Evolutionary conservation across 306 rosid genomes (phyloP).

Genomic region (Boehmeria nivea): DNA sequence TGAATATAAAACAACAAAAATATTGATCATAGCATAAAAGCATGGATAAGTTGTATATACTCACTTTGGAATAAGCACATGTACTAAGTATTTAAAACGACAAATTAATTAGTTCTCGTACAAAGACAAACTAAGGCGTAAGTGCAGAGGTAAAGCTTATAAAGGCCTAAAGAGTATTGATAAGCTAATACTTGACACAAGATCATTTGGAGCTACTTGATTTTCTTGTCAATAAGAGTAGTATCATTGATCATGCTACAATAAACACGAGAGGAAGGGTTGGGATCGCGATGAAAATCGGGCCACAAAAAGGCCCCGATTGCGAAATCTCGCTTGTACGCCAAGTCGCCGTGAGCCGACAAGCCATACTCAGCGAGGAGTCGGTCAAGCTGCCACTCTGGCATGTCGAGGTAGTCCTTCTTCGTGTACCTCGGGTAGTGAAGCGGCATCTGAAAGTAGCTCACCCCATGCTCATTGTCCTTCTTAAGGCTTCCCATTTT

Average conservation of each 20-base stretch:
- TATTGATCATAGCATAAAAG: too few relatives aligned
- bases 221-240: constrained; percentile 19
- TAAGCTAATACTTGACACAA: too few relatives aligned
- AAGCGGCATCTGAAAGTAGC: constrained; percentile 71
- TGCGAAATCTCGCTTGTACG: constrained; percentile 62
- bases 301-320: constrained; percentile 86
- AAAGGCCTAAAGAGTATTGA: too few relatives aligned
- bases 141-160: too few relatives aligned
- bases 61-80: too few relatives aligned
- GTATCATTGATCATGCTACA: constrained; percentile 3
- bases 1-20: too few relatives aligned
- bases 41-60: too few relatives aligned
- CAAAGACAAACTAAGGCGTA: too few relatives aligned
- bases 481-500: constrained; percentile 37
- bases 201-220: too few relatives aligned
- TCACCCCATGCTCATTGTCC: not conserved
- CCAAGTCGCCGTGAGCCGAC: constrained; percentile 54
- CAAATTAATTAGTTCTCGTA: too few relatives aligned
- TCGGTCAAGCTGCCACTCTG: constrained; percentile 65
- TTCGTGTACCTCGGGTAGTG: constrained; percentile 70
- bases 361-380: constrained; percentile 74
- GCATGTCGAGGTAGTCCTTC: constrained; percentile 68
- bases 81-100: too few relatives aligned
- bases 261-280: not conserved
- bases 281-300: constrained; percentile 9